Evolutionary conservation across 768 basidiomycete genomes (phyloP).

Genomic region (Serendipita sp.): DNA sequence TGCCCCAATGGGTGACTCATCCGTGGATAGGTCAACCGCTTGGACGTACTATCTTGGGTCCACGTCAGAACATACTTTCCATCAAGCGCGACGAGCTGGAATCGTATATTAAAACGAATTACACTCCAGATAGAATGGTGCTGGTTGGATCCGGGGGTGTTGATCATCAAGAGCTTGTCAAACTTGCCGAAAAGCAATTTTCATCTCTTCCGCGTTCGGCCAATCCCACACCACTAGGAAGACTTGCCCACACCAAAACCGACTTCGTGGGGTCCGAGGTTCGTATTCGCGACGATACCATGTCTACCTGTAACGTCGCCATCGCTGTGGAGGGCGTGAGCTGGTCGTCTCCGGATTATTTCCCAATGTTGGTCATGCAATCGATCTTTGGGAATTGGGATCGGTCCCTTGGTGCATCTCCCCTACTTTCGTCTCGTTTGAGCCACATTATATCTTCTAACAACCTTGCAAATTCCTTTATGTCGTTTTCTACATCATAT

Average conservation of each 20-base stretch:
- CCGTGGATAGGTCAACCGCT: slow-evolving; percentile 63
- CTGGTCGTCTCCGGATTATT: slow-evolving; percentile 97
- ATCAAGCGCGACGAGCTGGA: slow-evolving; percentile 81
- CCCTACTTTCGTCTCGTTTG: slow-evolving; percentile 78
- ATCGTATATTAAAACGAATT: slow-evolving; percentile 91
- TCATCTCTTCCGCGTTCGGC: slow-evolving; percentile 72
- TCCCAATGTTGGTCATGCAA: slow-evolving; percentile 98
- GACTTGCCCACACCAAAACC: slow-evolving; percentile 57
- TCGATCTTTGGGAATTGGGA: slow-evolving; percentile 99
- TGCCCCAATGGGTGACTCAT: slow-evolving; percentile 6
- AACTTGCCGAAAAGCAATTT: slow-evolving; percentile 90
- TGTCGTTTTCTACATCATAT: slow-evolving; percentile 98
- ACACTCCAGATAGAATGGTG: slow-evolving; percentile 97
- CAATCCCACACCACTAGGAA: slow-evolving; percentile 78
- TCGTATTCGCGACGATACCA: slow-evolving; percentile 81
- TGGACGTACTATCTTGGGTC: slow-evolving; percentile 93
- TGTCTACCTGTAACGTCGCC: slow-evolving; percentile 80
- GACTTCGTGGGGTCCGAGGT: slow-evolving; percentile 89
- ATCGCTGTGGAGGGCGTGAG: slow-evolving; percentile 96
- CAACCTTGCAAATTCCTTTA: slow-evolving; percentile 98
- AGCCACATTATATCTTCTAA: slow-evolving; percentile 80
- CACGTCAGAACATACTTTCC: slow-evolving; percentile 88
- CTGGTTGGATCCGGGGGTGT: slow-evolving; percentile 95
- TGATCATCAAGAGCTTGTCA: slow-evolving; percentile 79
- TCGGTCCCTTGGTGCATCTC: slow-evolving; percentile 78